A percentile compares a stretch with the other conserved stretches of the same genome.
phyloP scores from a whole-genome alignment of 2,329 filamentous ascomycete species.

The Exophiala sideris region DNA sequence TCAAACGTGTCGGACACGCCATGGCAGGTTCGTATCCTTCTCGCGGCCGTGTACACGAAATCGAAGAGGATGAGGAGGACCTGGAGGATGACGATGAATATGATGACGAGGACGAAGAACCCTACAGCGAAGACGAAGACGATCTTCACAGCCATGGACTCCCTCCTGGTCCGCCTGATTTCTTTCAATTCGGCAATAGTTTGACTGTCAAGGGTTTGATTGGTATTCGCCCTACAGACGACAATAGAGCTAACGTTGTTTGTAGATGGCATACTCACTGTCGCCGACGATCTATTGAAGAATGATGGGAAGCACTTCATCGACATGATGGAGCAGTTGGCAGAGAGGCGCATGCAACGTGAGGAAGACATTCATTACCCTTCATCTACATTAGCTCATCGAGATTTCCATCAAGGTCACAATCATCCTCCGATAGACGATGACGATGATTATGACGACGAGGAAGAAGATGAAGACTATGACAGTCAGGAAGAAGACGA shows the following conservation, averaged over 20 bases:
- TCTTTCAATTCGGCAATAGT: conserved; percentile 97
- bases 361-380: conserved; percentile 82
- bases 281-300: conserved; percentile 95
- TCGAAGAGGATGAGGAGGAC: conserved; percentile 53
- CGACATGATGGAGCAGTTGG: conserved; percentile 99
- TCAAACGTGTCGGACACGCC: conserved; percentile 32
- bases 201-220: conserved; percentile 79
- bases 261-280: conserved; percentile 88
- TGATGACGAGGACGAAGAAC: conserved; percentile 67
- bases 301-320: conserved; percentile 99
- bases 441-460: conserved; percentile 69
- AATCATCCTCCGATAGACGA: conserved; percentile 71
- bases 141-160: conserved; percentile 59
- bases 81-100: conserved; percentile 51
- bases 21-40: conserved; percentile 53
- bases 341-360: conserved; percentile 93
- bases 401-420: conserved; percentile 64
- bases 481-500: conserved; percentile 63
- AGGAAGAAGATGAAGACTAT: conserved; percentile 70
- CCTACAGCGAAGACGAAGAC: conserved; percentile 63
- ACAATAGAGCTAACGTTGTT: conserved; percentile 25
- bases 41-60: conserved; percentile 64
- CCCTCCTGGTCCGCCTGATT: conserved; percentile 72
- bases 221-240: conserved; percentile 7
- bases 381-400: conserved; percentile 57